Evolutionary conservation across 2,329 filamentous ascomycete species (phyloP).

Genomic region (Xylariaceae sp.): DNA sequence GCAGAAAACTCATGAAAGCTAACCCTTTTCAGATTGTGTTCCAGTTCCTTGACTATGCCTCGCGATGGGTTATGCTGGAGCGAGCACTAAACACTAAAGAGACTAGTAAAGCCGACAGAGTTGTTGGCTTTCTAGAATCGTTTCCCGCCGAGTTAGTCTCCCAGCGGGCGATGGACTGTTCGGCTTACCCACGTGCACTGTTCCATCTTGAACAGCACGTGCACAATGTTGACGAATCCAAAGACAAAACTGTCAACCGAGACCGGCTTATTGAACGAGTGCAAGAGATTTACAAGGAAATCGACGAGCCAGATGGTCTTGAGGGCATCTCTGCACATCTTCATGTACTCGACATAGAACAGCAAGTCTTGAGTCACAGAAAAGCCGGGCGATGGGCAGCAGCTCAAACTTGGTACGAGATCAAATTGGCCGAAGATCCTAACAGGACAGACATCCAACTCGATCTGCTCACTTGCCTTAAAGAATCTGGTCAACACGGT

Average conservation of each 20-base stretch:
- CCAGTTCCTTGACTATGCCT: slow-evolving; percentile 83
- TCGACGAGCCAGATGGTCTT: slow-evolving; percentile 95
- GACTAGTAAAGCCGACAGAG: slow-evolving; percentile 36
- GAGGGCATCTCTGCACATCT: slow-evolving; percentile 90
- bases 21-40: slow-evolving; percentile 69
- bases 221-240: slow-evolving; percentile 43
- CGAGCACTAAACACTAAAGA: too few species aligned
- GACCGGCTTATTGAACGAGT: slow-evolving; percentile 70
- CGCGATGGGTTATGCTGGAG: slow-evolving; percentile 82
- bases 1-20: slow-evolving; percentile 12
- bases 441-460: slow-evolving; percentile 73
- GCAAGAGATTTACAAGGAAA: slow-evolving; percentile 93
- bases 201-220: slow-evolving; percentile 96
- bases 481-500: slow-evolving; percentile 95
- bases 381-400: slow-evolving; percentile 93
- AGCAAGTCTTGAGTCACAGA: slow-evolving; percentile 87
- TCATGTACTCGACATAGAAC: slow-evolving; percentile 82
- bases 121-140: slow-evolving; percentile 49
- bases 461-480: slow-evolving; percentile 81
- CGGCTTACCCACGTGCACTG: slow-evolving; percentile 84
- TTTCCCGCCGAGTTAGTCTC: slow-evolving; percentile 76
- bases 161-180: slow-evolving; percentile 84
- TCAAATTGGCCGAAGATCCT: slow-evolving; percentile 76
- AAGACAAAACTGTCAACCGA: slow-evolving; percentile 47
- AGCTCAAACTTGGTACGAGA: slow-evolving; percentile 96